These are phyloP conservation scores for Kodamaea fungicola DNA, from an alignment of 1,139 yeast genomes.

Conservation along the genomic window DNA sequence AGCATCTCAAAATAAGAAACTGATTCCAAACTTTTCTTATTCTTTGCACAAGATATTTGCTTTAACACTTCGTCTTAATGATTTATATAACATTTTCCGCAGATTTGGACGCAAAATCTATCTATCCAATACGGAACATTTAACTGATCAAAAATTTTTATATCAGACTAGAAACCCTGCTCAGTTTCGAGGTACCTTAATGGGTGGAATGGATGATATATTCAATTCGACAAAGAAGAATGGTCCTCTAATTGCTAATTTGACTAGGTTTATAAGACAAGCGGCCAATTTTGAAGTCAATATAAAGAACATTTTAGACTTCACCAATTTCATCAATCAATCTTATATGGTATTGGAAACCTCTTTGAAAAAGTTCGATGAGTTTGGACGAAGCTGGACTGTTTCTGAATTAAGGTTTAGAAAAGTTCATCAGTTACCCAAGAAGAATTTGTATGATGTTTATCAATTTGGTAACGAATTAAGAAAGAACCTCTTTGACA, in stretches of 20 bases:
- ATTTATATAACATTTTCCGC: conserved; percentile 41
- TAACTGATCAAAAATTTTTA: conserved; percentile 38
- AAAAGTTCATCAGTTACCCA: conserved; percentile 30
- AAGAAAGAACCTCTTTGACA: conserved; percentile 7
- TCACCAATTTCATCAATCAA: conserved; percentile 34
- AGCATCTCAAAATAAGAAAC: conserved; percentile 10
- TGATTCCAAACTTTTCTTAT: conserved; percentile 26
- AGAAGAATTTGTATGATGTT: conserved; percentile 18
- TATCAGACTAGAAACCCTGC: conserved; percentile 24
- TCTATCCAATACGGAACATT: conserved; percentile 38
- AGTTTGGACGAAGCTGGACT: conserved; percentile 36
- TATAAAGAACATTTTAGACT: conserved; percentile 36
- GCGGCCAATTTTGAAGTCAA: conserved; percentile 36
- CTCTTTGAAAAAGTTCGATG: conserved; percentile 24
- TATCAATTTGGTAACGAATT: conserved; percentile 13
- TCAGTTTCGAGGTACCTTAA: conserved; percentile 25
- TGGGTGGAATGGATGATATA: conserved; percentile 39
- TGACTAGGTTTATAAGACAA: conserved; percentile 48
- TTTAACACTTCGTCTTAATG: conserved; percentile 43
- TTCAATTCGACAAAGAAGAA: conserved; percentile 50
- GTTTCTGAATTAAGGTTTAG: conserved; percentile 36
- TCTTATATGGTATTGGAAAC: conserved; percentile 20
- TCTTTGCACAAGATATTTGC: conserved; percentile 50
- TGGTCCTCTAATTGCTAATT: conserved; percentile 48
- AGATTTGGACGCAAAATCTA: conserved; percentile 43